Evolutionary conservation across 441 rosid species (phyloP).

Genomic region (Cnidoscolus chayamansa): DNA sequence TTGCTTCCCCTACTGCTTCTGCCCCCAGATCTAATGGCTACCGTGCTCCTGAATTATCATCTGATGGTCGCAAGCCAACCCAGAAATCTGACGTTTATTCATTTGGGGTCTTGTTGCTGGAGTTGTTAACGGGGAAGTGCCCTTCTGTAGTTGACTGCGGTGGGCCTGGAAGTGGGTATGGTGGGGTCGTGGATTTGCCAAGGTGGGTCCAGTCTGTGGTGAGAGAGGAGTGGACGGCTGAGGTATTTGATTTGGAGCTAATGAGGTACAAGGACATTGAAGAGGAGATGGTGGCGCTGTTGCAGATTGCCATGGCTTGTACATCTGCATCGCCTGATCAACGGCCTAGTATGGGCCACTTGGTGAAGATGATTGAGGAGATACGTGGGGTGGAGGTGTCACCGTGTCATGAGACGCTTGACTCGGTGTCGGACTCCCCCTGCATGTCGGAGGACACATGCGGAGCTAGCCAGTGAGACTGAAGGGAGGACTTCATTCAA

Average conservation of each 20-base stretch:
- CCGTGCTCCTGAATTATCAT: constrained; percentile 80
- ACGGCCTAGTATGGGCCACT: constrained; percentile 67
- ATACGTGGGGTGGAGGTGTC: constrained; percentile 66
- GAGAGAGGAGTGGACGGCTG: constrained; percentile 85
- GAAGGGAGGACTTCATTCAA: not conserved
- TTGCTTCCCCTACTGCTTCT: constrained; percentile 38
- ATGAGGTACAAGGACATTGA: constrained; percentile 63
- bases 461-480: constrained; percentile 55
- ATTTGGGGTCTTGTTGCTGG: constrained; percentile 79
- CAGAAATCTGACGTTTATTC: constrained; percentile 90
- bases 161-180: constrained; percentile 45
- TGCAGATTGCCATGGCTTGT: constrained; percentile 83
- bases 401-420: constrained; percentile 52
- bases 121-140: constrained; percentile 78
- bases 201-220: constrained; percentile 91
- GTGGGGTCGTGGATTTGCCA: constrained; percentile 75
- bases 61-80: constrained; percentile 61
- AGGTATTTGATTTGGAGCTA: constrained; percentile 90
- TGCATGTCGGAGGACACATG: constrained; percentile 69
- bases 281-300: constrained; percentile 77
- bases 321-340: constrained; percentile 67
- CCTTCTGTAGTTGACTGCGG: constrained; percentile 44
- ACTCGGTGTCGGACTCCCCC: constrained; percentile 75
- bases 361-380: constrained; percentile 59
- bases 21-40: constrained; percentile 67